phyloP scores from a whole-genome alignment of 2,329 filamentous ascomycete species.

The Seiridium unicorne region DNA sequence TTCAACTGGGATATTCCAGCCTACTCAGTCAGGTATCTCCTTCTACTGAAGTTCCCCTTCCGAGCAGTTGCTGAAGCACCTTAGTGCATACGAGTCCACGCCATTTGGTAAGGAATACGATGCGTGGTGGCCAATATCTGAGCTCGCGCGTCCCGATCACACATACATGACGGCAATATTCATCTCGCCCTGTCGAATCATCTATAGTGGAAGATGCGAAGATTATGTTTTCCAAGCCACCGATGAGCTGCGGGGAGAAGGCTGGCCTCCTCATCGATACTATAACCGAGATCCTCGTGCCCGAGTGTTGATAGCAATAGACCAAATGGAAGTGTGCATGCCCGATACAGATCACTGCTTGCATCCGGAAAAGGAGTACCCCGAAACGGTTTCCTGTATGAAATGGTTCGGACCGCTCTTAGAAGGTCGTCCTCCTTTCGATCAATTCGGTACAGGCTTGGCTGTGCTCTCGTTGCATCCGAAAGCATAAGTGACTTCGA shows the following conservation, averaged over 20 bases:
- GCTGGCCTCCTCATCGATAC: not conserved
- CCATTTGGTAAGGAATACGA: not conserved
- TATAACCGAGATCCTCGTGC: not conserved
- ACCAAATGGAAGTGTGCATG: not conserved
- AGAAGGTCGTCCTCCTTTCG: not conserved
- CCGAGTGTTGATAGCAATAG: not conserved
- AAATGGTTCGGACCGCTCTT: not conserved
- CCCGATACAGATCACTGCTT: not conserved
- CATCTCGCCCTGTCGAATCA: not conserved
- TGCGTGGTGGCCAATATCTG: not conserved
- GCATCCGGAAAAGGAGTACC: not conserved
- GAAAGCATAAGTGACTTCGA: conserved; percentile 1
- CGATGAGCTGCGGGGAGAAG: not conserved
- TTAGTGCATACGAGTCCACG: not conserved
- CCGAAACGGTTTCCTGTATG: not conserved
- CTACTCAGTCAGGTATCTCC: not conserved
- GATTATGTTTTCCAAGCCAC: not conserved
- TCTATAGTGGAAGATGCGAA: not conserved
- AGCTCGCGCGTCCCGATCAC: not conserved
- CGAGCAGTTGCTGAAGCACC: not conserved
- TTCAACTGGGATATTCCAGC: not conserved
- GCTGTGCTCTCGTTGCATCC: not conserved
- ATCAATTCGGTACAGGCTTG: not conserved
- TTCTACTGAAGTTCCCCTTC: not conserved
- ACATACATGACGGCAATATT: conserved; percentile 1